Evolutionary conservation across 257 asterid genomes (phyloP), one percentile per base, ranked within the genome.

Genomic region (Scutellaria barbata): DNA sequence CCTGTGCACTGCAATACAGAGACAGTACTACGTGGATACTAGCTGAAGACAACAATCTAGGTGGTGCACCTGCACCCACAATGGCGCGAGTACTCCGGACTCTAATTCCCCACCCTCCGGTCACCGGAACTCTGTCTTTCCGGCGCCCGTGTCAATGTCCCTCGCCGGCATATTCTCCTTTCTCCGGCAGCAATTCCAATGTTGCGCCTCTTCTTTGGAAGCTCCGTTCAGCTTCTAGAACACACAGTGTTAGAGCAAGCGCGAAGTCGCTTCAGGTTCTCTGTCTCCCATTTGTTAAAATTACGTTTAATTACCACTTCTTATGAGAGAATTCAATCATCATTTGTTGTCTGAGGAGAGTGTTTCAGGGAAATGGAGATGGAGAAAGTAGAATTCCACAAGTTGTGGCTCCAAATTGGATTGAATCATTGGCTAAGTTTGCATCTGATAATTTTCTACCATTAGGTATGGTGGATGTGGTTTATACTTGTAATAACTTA

Each of bases 391-490:
- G 64, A 37, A 56, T 70, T 51, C 81, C 87, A 8, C 73, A 42
- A 47, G 63, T 35, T 54, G 69, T 16, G 52, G 68, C 63, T 64
- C 60, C 79, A 55, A 76, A 74, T 81, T 83, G 85, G 96, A 68
- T 77, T 39, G 72, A 80, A 48, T 80, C 86, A 58, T 69, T 89
- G 33, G 30, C 77, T 74, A 82, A 79, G 63, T 85, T 89, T 70
- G 90, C 79, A 37, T 75, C 89, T 5, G 71, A 83, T 75, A 93
- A 93, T 75, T 90, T 90, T 70, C 87, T 93, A 47, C 97, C 98
- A 7, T 60, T 93, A 73, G 94, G 98, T 90, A 71, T 72, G 85
- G 43, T 30, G 46, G 51, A 9, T 16, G 46, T 54, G 18, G 18
- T 53, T 40, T 63, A 39, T 35, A 9, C 20, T 35, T 46, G 40